phyloP scores from a whole-genome alignment of 2,329 filamentous ascomycete genomes.

The Blumeria hordei region DNA sequence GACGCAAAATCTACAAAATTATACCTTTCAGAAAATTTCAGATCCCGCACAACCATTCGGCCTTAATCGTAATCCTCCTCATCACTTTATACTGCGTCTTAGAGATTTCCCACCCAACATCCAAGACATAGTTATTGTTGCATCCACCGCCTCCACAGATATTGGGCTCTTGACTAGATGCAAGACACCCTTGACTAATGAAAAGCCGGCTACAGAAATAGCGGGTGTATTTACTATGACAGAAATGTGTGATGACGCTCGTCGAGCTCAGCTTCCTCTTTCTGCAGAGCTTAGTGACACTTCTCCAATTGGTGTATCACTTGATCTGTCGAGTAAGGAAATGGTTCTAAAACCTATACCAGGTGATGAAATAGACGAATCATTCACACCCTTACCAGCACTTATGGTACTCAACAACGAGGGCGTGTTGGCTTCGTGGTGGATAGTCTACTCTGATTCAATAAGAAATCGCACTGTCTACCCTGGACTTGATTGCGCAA shows the following conservation, averaged over 20 bases:
- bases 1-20: constrained; percentile 28
- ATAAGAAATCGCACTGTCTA: constrained; percentile 52
- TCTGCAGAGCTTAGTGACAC: constrained; percentile 44
- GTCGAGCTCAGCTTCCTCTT: constrained; percentile 53
- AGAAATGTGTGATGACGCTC: constrained; percentile 46
- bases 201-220: constrained; percentile 32
- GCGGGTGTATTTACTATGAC: constrained; percentile 50
- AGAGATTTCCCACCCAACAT: constrained; percentile 60
- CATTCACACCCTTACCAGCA: constrained; percentile 57
- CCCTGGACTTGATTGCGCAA: constrained; percentile 34
- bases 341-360: constrained; percentile 57
- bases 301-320: constrained; percentile 48
- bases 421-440: constrained; percentile 67
- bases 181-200: constrained; percentile 36
- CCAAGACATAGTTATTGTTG: constrained; percentile 57
- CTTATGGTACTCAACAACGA: constrained; percentile 75
- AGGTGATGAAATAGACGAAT: constrained; percentile 55
- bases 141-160: constrained; percentile 58
- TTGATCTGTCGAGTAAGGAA: constrained; percentile 68
- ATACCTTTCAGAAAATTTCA: constrained; percentile 48
- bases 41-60: constrained; percentile 55
- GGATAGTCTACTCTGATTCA: constrained; percentile 75
- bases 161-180: constrained; percentile 58
- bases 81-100: constrained; percentile 56
- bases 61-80: constrained; percentile 37